Percentiles rank a stretch among this genome's conserved stretches.
These are phyloP conservation scores for Alternaria arborescens DNA, from an alignment of 2,329 filamentous ascomycete genomes.

Conservation along the genomic window DNA sequence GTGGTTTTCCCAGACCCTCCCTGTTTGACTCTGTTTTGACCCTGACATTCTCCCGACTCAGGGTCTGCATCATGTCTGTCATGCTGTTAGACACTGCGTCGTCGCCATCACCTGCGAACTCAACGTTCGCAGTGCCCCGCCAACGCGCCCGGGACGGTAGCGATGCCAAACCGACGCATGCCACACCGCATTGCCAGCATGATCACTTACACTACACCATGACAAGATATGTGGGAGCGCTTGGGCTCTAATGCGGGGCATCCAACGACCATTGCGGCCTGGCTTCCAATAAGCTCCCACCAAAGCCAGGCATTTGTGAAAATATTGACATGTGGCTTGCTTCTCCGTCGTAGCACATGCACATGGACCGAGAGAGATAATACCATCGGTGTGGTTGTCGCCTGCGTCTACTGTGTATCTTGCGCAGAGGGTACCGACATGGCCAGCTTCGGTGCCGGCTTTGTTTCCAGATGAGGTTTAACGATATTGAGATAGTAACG, in stretches of 20 bases:
- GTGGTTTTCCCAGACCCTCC: conserved; percentile 28
- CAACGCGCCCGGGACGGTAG: conserved; percentile 27
- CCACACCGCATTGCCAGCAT: conserved; percentile 27
- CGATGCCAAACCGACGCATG: conserved; percentile 30
- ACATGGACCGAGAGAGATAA: conserved; percentile 5
- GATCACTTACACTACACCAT: conserved; percentile 10
- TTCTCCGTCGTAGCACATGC: conserved; percentile 22
- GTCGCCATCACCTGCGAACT: conserved; percentile 31
- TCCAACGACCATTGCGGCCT: conserved; percentile 1
- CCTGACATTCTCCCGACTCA: not conserved
- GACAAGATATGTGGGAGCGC: conserved; percentile 3
- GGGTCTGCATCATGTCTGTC: not conserved
- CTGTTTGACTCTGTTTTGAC: not conserved
- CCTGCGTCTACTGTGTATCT: not conserved
- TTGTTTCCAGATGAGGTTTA: conserved; percentile 40
- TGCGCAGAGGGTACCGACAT: not conserved
- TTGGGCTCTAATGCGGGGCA: conserved; percentile 25
- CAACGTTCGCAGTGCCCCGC: conserved; percentile 27
- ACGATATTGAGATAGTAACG: conserved; percentile 11
- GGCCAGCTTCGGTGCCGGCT: conserved; percentile 24
- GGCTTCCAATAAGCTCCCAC: conserved; percentile 19
- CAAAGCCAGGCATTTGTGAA: conserved; percentile 8
- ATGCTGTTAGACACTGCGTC: not conserved
- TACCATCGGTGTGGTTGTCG: conserved; percentile 1
- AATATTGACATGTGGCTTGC: conserved; percentile 23